Conservation (phyloP, 495 filamentous ascomycete species). For the Aspergillus panamensis region DNA sequence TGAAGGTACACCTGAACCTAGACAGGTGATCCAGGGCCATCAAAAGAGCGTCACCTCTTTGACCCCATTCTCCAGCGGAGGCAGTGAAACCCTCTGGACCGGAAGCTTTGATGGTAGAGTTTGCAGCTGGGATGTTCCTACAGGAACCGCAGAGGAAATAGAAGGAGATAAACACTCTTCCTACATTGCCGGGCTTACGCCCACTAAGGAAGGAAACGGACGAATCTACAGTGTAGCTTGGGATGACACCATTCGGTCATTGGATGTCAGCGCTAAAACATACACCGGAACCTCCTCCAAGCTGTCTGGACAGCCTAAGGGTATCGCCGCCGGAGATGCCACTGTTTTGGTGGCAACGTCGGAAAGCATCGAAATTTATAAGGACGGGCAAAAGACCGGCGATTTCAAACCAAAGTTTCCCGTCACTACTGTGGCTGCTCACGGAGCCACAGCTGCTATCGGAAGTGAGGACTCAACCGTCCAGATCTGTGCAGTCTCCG, state of each 20-base stretch:
- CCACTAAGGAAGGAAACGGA: slow-evolving; percentile 49
- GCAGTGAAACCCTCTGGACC: slow-evolving; percentile 65
- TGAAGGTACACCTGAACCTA: slow-evolving; percentile 63
- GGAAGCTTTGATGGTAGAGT: slow-evolving; percentile 89
- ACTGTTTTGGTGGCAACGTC: slow-evolving; percentile 62
- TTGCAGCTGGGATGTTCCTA: slow-evolving; percentile 70
- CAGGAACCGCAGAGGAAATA: slow-evolving; percentile 62
- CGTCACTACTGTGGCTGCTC: slow-evolving; percentile 67
- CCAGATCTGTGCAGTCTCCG: slow-evolving; percentile 63
- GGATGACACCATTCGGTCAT: slow-evolving; percentile 87
- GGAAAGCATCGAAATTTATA: slow-evolving; percentile 60
- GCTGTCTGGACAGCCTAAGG: slow-evolving; percentile 60
- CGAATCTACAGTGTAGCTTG: slow-evolving; percentile 82
- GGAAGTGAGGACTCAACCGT: slow-evolving; percentile 68
- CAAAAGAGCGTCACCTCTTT: slow-evolving; percentile 88
- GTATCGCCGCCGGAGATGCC: slow-evolving; percentile 43
- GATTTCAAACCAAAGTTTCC: slow-evolving; percentile 63
- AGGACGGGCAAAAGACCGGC: slow-evolving; percentile 53
- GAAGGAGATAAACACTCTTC: slow-evolving; percentile 79
- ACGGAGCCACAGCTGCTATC: slow-evolving; percentile 64
- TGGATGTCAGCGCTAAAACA: slow-evolving; percentile 58
- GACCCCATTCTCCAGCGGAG: slow-evolving; percentile 41
- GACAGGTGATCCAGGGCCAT: slow-evolving; percentile 79
- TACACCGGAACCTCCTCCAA: slow-evolving; percentile 54
- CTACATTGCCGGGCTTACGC: slow-evolving; percentile 73